A percentile compares a stretch with the other conserved stretches of the same genome.
phyloP scores from a whole-genome alignment of 2,329 filamentous ascomycete genomes.

The Hymenoscyphus infarciens region DNA sequence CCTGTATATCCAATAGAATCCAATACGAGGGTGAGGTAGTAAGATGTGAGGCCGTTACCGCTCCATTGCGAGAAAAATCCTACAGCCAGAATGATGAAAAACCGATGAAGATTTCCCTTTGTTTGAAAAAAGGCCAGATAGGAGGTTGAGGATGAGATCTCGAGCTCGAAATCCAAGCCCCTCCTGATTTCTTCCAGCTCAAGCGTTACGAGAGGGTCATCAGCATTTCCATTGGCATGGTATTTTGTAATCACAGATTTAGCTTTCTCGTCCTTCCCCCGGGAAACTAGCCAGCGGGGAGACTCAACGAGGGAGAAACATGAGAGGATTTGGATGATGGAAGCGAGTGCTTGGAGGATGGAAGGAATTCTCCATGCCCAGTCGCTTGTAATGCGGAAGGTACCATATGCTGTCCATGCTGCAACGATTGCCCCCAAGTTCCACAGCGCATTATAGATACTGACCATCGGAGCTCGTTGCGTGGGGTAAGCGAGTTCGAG shows the following conservation, averaged over 20 bases:
- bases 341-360: constrained; percentile 21
- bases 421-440: too few species aligned
- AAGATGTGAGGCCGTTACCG: constrained; percentile 28
- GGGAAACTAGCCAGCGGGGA: constrained; percentile 57
- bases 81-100: constrained; percentile 22
- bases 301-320: constrained; percentile 42
- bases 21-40: constrained; percentile 25
- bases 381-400: constrained; percentile 19
- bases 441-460: constrained; percentile 34
- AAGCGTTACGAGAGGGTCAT: constrained; percentile 45
- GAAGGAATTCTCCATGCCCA: constrained; percentile 28
- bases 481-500: constrained; percentile 37
- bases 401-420: constrained; percentile 40
- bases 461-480: constrained; percentile 36
- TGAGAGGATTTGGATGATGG: constrained; percentile 17
- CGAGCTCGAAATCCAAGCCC: constrained; percentile 20
- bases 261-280: constrained; percentile 50
- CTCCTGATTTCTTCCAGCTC: constrained; percentile 36
- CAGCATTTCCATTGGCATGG: constrained; percentile 51
- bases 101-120: constrained; percentile 23
- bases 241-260: constrained; percentile 49
- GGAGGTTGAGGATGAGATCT: constrained; percentile 37
- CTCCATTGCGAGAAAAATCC: constrained; percentile 23
- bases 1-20: constrained; percentile 25
- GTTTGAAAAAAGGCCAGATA: constrained; percentile 25